A percentile compares a stretch with the other conserved stretches of the same genome.
phyloP scores from a whole-genome alignment of 2,329 filamentous ascomycete genomes.

The Uncinocarpus reesii region DNA sequence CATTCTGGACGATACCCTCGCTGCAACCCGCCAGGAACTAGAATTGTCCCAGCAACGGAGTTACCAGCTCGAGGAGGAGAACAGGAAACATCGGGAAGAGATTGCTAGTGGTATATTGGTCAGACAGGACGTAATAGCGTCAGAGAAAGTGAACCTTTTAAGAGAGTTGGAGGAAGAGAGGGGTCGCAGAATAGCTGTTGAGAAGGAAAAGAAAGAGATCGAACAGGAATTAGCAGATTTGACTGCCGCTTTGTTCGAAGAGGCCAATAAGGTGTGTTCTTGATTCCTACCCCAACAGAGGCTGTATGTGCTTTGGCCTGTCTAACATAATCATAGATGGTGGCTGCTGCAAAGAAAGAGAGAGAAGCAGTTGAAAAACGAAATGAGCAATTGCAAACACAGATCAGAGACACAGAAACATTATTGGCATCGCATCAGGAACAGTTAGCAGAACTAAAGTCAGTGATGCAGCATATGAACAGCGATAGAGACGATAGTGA shows the following conservation, averaged over 20 bases:
- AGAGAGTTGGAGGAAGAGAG: slow-evolving; percentile 55
- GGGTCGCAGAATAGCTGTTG: slow-evolving; percentile 52
- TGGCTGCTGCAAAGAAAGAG: slow-evolving; percentile 75
- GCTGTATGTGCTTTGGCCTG: neutral
- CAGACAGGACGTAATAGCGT: slow-evolving; percentile 61
- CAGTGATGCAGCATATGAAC: slow-evolving; percentile 79
- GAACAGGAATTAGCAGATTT: slow-evolving; percentile 85
- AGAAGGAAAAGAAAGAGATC: slow-evolving; percentile 76
- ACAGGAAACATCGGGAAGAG: slow-evolving; percentile 58
- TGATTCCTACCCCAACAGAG: neutral
- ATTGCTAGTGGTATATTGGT: slow-evolving; percentile 66
- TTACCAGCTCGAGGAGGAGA: slow-evolving; percentile 56
- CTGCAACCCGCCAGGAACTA: slow-evolving; percentile 71
- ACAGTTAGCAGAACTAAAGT: slow-evolving; percentile 81
- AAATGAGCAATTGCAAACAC: slow-evolving; percentile 75
- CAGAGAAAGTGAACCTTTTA: slow-evolving; percentile 54
- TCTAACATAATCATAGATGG: slow-evolving; percentile 52
- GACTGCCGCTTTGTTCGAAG: slow-evolving; percentile 89
- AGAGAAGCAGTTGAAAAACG: slow-evolving; percentile 70
- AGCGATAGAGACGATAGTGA: slow-evolving; percentile 57
- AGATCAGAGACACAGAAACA: slow-evolving; percentile 75
- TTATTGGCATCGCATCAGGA: slow-evolving; percentile 85
- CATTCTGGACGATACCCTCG: slow-evolving; percentile 75
- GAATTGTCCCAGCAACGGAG: slow-evolving; percentile 61
- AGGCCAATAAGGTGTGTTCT: slow-evolving; percentile 69